Base-by-base conservation (phyloP, 2,329 filamentous ascomycete genomes). In the Exophiala oligosperma region DNA sequence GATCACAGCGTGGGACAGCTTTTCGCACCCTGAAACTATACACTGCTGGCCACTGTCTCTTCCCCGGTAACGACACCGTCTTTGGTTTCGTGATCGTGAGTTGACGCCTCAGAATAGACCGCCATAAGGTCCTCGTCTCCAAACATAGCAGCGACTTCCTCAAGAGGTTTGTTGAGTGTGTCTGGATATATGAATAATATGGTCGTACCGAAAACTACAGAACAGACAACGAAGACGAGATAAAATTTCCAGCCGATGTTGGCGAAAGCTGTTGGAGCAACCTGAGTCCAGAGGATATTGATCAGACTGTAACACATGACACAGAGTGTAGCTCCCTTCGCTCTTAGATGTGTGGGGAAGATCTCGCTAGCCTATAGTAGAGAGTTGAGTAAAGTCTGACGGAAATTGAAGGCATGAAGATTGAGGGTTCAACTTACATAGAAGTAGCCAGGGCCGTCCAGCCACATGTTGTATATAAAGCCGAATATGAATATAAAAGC, bases 311-410 rank as follows among this genome's bases (percentile, higher is more conserved):
- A 46, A 6, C 54, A 60, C 14, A 44, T 49, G 26, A 28, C 26
- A 6, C 26, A 28, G 26, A 3, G 6, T 6, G 6, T 28, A 28
- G 26, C 6, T 3, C 26, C 26, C 6, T 28, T 28, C 26, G 26
- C 26, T 28, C 26, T 3, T 3, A 28, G 26, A 6, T 61, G 57
- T 6, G 51, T 64, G 14, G 65, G 65, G 53, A 66, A 65, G 43
- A 68, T 63, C 49, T 68, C 26, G 6, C 6, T 28, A 3, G 26
- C 26, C 26, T n/a, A n/a, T n/a, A n/a, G n/a, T 63, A 1, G 59
- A 5, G 55, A 28, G 38, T 63, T n/a, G n/a, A n/a, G n/a, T n/a
- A n/a, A 49, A 88, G 28, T 24, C 14, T 24, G 23, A 4, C 12
- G 29, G 51, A 6, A 28, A 28, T 6, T 28, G 3, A 28, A 28